Evolutionary conservation across 2,329 filamentous ascomycete genomes (phyloP), one percentile per base, ranked within the genome.

Genomic region (Penicillium paneum): DNA sequence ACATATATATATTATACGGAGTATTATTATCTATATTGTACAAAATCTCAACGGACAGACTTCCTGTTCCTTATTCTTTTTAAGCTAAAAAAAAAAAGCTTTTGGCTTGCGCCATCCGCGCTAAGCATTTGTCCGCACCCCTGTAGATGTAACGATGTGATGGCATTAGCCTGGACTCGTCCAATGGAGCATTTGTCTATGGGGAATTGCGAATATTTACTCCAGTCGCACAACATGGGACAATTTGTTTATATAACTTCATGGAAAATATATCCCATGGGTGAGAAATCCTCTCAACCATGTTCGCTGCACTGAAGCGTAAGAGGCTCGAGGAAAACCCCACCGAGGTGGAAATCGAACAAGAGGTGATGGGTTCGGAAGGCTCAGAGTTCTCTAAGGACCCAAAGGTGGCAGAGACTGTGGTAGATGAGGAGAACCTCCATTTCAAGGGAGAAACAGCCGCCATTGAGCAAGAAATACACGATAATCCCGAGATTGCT

Each of bases 401-500:
- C 24, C 29, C 39, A 29, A 40, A 55, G 5, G 32, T 52, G 17
- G 32, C 45, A 15, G 49, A 52, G 21, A 47, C 43, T 5, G 13
- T 48, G 10, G 21, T 61, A 19, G 59, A 64, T 31, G 60, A 62
- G 24, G 64, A 67, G 39, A 62, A 58, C 11, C 38, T 54, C 29
- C 39, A 61, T 35, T 46, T 53, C 1, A 55, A 58, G 34, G 49
- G 49, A 3, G 65, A 64, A 26, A 61, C 64, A 0, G 40, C 53
- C n/a, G 56, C 60, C 3, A 66, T 65, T 42, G 64, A 68, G 39
- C 44, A 61, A 19, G 64, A 68, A 41, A 63, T 54, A 7, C 78
- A 80, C 39, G 71, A 81, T n/a, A 76, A 82, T 52, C 76, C 78
- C 6, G 76, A 81, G 43, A 74, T 84, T 44, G 75, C 70, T 45